Base-by-base conservation (phyloP, 805 yeast genomes). In the Grigorovia yakushimaensis region DNA sequence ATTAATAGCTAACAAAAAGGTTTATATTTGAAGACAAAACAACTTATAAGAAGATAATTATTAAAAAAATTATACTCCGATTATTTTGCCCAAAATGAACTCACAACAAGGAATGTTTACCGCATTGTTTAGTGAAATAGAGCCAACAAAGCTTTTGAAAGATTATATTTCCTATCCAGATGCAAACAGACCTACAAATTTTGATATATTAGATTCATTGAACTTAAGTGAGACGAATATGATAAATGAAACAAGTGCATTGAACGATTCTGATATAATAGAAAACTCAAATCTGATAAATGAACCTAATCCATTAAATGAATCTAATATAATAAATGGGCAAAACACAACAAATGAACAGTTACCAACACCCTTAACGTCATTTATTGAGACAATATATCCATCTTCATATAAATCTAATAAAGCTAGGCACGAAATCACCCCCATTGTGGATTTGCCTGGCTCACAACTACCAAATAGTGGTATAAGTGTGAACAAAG, bases 281-380 rank as follows among this genome's bases (percentile, higher is more conserved):
- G 17, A 33, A 2, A 27, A 27, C 10, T 3, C 33, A 33, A 7
- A 33, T 33, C 6, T 33, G 15, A 33, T 33, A 33, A 33, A 33
- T 33, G 17, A n/a, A 33, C 6, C 37, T 13, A 33, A 33, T 33
- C 8, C n/a, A 2, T 15, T 33, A 15, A 11, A 33, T 3, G n/a
- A 33, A 9, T 13, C 11, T 13, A 33, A 15, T 33, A 11, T 13
- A 33, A 33, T 33, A 33, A 33, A 33, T 15, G 37, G 15, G n/a
- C 17, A 15, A 33, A 33, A 42, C 33, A 36, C 21, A 20, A 19
- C 10, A 1, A 39, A 39, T 39, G 41, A 38, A 13, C 40, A 33
- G 17, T 21, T 45, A 22, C 47, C 47, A 3, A 45, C 47, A 8
- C 47, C 47, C 19, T n/a, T 45, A 37, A 45, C 38, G 6, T 45